Evolutionary conservation across 108 stramenopile genomes (phyloP), one percentile per base, ranked within the genome.

Genomic region (Parmales sp.): DNA sequence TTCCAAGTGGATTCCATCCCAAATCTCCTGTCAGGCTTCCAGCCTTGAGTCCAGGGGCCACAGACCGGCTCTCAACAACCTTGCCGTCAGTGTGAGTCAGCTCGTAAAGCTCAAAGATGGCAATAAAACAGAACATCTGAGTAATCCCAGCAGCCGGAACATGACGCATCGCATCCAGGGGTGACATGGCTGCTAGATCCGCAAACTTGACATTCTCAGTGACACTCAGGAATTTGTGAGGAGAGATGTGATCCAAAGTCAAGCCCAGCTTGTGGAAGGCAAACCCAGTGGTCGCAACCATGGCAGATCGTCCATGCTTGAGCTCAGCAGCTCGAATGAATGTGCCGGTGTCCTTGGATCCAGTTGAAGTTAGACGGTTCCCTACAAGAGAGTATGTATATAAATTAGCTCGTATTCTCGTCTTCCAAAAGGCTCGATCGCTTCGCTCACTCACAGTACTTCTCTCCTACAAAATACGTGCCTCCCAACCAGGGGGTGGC

Each of bases 241-340:
- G 78, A 28, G 83, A 84, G 65, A 84, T 79, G 39, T 84, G 80
- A 66, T 84, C 69, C 11, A 84, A 45, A 1, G 83, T 84, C 50
- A 76, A 51, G 18, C 83, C 83, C 31, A 81, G 49, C 67, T 84
- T 80, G 74, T 84, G 80, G 74, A 84, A 81, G 41, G 77, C 69
- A 51, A 78, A 86, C 37, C 85, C 85, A 44, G 79, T 67, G 41
- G 73, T 74, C 39, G 82, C 85, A 39, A 86, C 11, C 85, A 86
- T 86, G 70, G 85, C 85, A 38, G 76, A 74, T 45, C 85, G 82
- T 22, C 85, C 85, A 74, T 86, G 73, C 74, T 86, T 86, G 31
- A 86, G 76, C 63, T 86, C 85, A 37, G 85, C 72, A n/a, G 85
- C 82, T 18, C 76, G 77, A 54, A 86, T 43, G 63, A 68, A 85